Conservation (phyloP, 2,329 filamentous ascomycete species). For the Pyricularia grisea region DNA sequence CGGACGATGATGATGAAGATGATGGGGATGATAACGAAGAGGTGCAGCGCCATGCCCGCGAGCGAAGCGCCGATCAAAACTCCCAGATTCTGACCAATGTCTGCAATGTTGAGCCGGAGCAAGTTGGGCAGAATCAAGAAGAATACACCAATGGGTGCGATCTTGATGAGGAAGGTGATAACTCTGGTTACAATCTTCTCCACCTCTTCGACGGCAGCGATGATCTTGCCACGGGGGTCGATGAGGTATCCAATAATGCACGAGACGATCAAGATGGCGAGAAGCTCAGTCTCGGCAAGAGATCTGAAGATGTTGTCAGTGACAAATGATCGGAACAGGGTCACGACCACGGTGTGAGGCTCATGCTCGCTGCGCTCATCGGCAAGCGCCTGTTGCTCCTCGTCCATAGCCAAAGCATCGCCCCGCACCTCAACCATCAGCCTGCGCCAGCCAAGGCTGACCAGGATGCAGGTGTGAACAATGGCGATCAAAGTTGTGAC, state of each 20-base stretch:
- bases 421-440: slow-evolving; percentile 29
- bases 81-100: slow-evolving; percentile 39
- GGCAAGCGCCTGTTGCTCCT: slow-evolving; percentile 21
- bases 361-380: slow-evolving; percentile 22
- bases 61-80: slow-evolving; percentile 32
- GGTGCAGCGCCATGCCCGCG: slow-evolving; percentile 14
- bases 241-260: slow-evolving; percentile 21
- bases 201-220: slow-evolving; percentile 34
- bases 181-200: slow-evolving; percentile 25
- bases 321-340: slow-evolving; percentile 39
- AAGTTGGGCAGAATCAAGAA: slow-evolving; percentile 43
- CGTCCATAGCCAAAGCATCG: slow-evolving; percentile 20
- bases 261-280: slow-evolving; percentile 24
- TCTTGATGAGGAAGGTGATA: slow-evolving; percentile 32
- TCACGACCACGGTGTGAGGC: slow-evolving; percentile 32
- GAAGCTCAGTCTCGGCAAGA: slow-evolving; percentile 23
- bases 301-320: slow-evolving; percentile 37
- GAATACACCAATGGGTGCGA: slow-evolving; percentile 42
- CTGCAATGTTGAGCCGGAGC: slow-evolving; percentile 34
- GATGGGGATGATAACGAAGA: slow-evolving; percentile 29
- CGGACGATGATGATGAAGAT: slow-evolving; percentile 30
- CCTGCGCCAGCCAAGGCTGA: slow-evolving; percentile 35
- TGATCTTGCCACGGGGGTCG: slow-evolving; percentile 26
- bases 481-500: slow-evolving; percentile 39
- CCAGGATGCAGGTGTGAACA: slow-evolving; percentile 33